Base-by-base conservation (phyloP, 1,139 yeast genomes). In the Candida labiduridarum region DNA sequence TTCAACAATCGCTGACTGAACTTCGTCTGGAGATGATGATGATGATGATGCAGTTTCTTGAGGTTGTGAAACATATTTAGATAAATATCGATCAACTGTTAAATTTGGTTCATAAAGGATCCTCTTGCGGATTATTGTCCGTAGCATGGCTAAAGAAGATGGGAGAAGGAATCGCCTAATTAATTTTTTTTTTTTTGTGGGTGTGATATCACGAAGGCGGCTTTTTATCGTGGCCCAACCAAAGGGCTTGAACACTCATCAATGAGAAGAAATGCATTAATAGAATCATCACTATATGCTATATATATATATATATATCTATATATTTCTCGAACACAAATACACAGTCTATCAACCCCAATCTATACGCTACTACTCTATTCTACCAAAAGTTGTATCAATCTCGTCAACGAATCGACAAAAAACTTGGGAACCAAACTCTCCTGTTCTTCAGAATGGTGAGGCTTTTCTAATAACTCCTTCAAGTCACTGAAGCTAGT, bases 321-420 rank as follows among this genome's bases (percentile, higher is more conserved):
- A n/a, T n/a, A n/a, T 11, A 30, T 12, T 7, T 30, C 5, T 25
- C 3, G 2, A 25, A 4, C 29, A 25, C 29, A 25, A 25, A 25
- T 25, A 9, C 29, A 25, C 8, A 25, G 29, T 8, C 29, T 25
- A 6, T 8, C 10, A 25, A 25, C 6, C 29, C 10, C 29, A 8
- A 25, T 25, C 29, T 25, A 25, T 25, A 2, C 29, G 3, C 29
- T 25, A 25, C 29, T 19, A 19, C 22, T 33, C 49, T 52, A 53
- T 14, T 57, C 48, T 15, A 30, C 31, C 31, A 62, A 48, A 36
- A 62, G 56, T 10, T 53, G 58, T 7, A 57, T 39, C 25, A 70
- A 53, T 29, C 61, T 63, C 5, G 74, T 76, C 53, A 74, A 65
- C 6, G 74, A 68, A 11, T 65, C 66, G 38, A 67, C 62, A 34